A percentile compares a stretch with the other conserved stretches of the same genome.
phyloP scores from a whole-genome alignment of 2,329 filamentous ascomycete species.

The Didymella keratinophila region DNA sequence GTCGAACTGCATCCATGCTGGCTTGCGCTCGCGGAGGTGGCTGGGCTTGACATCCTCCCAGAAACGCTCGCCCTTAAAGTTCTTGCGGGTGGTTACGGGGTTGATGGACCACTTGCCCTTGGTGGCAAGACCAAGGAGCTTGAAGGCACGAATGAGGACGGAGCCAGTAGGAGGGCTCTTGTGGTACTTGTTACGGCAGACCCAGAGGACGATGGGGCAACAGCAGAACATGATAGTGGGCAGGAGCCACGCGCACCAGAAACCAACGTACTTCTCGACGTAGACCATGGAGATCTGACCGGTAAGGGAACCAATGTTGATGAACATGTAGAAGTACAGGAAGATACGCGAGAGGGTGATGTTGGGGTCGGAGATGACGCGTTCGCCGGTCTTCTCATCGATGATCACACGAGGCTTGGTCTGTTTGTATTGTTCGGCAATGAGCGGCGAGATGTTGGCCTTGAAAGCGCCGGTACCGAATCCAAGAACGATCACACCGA shows the following conservation, averaged over 20 bases:
- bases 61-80: slow-evolving; percentile 65
- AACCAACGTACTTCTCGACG: slow-evolving; percentile 77
- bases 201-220: slow-evolving; percentile 67
- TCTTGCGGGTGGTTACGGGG: slow-evolving; percentile 65
- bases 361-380: slow-evolving; percentile 74
- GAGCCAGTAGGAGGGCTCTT: slow-evolving; percentile 74
- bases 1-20: slow-evolving; percentile 81
- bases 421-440: slow-evolving; percentile 74
- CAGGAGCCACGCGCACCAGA: slow-evolving; percentile 75
- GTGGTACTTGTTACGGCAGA: slow-evolving; percentile 68
- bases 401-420: slow-evolving; percentile 65
- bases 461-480: slow-evolving; percentile 59
- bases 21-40: slow-evolving; percentile 64
- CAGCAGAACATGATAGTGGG: slow-evolving; percentile 71
- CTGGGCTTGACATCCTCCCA: slow-evolving; percentile 76
- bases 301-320: slow-evolving; percentile 69
- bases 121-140: slow-evolving; percentile 66
- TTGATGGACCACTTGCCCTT: slow-evolving; percentile 71
- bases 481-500: slow-evolving; percentile 58
- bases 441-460: slow-evolving; percentile 64
- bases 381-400: slow-evolving; percentile 64
- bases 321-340: slow-evolving; percentile 60
- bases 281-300: slow-evolving; percentile 76
- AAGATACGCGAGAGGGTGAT: slow-evolving; percentile 72
- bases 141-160: slow-evolving; percentile 71